Evolutionary conservation across 495 filamentous ascomycete genomes (phyloP), one percentile per base, ranked within the genome.

Genomic region (Tetracladium setigerum): DNA sequence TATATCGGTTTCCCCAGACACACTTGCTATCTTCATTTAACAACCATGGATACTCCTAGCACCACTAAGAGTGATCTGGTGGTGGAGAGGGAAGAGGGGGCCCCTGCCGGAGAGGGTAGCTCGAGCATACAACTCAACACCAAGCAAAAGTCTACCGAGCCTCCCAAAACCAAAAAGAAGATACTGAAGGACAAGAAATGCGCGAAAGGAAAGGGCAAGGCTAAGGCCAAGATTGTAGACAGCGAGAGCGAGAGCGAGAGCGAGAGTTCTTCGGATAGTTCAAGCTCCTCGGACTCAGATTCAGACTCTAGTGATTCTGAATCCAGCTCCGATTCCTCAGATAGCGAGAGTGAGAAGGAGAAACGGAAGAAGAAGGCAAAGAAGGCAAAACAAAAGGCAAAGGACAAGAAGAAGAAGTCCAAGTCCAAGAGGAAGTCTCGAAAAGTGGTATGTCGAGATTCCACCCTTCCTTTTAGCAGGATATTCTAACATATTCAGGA

Each of bases 331-430:
- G 58, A 66, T 14, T 58, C 61, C 4, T 44, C 36, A 13, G 33
- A 58, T 55, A 70, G 62, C 46, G 71, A 71, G 55, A 62, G 58
- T 33, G 49, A 54, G n/a, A 54, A 63, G 40, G 69, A 63, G 61
- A 75, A 72, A 60, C 58, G 58, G 27, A 68, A 64, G 38, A 36
- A 59, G 31, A 71, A 67, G 44, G 53, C 48, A 44, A 70, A 67
- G 58, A 71, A 68, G 47, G 54, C 60, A 2, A 62, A 62, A 35
- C 46, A 50, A 45, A 48, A 57, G 41, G 55, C 54, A 31, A 66
- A 65, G 45, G 47, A 59, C 14, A 52, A 55, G 37, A 48, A 44
- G 10, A 62, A 62, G 7, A 27, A 27, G 47, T n/a, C 30, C 11
- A 50, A 67, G 54, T 40, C 41, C 14, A 37, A 57, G 46, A 55